Evolutionary conservation across 371 early-diverging fungal species (phyloP), one percentile per base, ranked within the genome.

Genomic region (Mucor plumbeus): DNA sequence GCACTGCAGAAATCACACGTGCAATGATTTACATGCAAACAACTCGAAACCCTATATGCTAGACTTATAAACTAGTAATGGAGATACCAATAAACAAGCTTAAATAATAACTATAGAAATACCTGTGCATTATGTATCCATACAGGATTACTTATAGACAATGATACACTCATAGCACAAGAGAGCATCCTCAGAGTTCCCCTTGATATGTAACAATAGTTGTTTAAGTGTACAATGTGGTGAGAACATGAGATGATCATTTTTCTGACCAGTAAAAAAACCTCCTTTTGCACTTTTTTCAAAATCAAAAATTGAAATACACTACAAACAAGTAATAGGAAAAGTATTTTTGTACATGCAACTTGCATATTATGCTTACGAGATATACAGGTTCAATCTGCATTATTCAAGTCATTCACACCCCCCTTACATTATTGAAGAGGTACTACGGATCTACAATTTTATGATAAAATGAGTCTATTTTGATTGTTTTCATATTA

Each of bases 1-100:
- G 47, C 19, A 47, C 47, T 47, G 47, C 47, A 47, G 17, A 47
- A 47, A 47, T 47, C 47, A 47, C 47, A 47, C 47, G 47, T 47
- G 47, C 47, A 47, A 47, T 9, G 47, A 47, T 47, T 10, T 47
- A n/a, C 47, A 47, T 47, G 47, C 47, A 47, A 47, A 47, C 47
- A 47, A 47, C 9, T 19, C 9, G 47, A 47, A 3, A 47, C 4
- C 10, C 7, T 47, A 9, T 47, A 19, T 19, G n/a, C 17, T 19
- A 15, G 17, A n/a, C 7, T 17, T 26, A 26, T 26, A 26, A 3
- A 26, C 26, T 26, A 26, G 26, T 26, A 26, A 1, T 1, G 26
- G 1, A 26, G 26, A 26, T 26, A 26, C n/a, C n/a, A n/a, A n/a
- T 26, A 44, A 17, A 44, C 17, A 17, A 0, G 8, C 44, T n/a